A percentile compares a stretch with the other conserved stretches of the same genome.
phyloP scores from a whole-genome alignment of 2,329 filamentous ascomycete genomes.

The Botrytis fragariae region DNA sequence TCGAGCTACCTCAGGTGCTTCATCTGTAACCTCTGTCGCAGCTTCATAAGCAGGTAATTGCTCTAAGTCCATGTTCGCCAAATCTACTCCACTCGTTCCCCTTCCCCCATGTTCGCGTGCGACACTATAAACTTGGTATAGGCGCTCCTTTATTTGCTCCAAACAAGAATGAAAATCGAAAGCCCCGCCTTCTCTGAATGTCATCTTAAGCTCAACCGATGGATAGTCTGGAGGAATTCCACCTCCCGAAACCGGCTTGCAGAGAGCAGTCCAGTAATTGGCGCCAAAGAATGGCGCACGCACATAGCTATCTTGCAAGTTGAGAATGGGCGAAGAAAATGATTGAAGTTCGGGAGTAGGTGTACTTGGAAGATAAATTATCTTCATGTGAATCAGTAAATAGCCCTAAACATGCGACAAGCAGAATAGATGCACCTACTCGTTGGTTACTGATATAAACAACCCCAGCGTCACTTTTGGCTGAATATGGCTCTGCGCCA shows the following conservation, averaged over 20 bases:
- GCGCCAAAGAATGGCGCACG: constrained; percentile 89
- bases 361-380: constrained; percentile 80
- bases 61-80: constrained; percentile 72
- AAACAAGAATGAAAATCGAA: constrained; percentile 84
- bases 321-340: constrained; percentile 84
- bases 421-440: constrained; percentile 52
- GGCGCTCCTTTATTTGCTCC: constrained; percentile 77
- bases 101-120: constrained; percentile 64
- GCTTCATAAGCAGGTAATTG: constrained; percentile 86
- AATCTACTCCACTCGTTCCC: constrained; percentile 46
- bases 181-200: constrained; percentile 93
- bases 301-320: constrained; percentile 81
- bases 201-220: constrained; percentile 76
- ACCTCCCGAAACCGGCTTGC: constrained; percentile 79
- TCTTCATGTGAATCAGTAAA: constrained; percentile 47
- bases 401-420: constrained; percentile 11
- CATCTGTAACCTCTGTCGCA: constrained; percentile 32
- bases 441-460: constrained; percentile 83
- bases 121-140: constrained; percentile 77
- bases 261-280: constrained; percentile 81
- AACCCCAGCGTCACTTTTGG: constrained; percentile 71
- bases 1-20: constrained; percentile 26
- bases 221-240: constrained; percentile 73
- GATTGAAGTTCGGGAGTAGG: constrained; percentile 69
- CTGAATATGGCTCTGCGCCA: constrained; percentile 60